These are phyloP conservation scores for Pythium dissimile DNA, from an alignment of 352 stramenopile genomes.

Conservation along the genomic window DNA sequence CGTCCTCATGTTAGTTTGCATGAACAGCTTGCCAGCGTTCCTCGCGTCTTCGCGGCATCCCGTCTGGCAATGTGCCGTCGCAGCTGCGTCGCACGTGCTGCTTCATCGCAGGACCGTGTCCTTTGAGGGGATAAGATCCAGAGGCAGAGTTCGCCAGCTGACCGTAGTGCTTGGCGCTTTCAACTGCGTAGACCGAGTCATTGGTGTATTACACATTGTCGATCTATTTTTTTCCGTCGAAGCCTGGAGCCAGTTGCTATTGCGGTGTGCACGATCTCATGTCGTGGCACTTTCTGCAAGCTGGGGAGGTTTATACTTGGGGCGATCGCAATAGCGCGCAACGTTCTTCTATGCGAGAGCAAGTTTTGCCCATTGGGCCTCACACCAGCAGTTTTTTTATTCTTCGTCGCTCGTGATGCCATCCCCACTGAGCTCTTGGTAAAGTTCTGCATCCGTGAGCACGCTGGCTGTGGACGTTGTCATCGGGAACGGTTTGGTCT, in stretches of 20 bases:
- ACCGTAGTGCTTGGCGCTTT: no score
- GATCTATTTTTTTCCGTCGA: background rate
- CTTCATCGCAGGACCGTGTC: background rate
- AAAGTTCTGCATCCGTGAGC: slow-evolving; percentile 48
- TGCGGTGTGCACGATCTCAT: no score
- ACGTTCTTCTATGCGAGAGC: no score
- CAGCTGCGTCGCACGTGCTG: slow-evolving; percentile 3
- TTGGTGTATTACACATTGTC: background rate
- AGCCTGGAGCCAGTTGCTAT: no score
- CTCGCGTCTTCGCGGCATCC: slow-evolving; percentile 1
- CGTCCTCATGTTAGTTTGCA: no score
- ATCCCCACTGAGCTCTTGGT: slow-evolving; percentile 42
- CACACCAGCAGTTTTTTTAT: no score
- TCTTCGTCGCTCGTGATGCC: slow-evolving; percentile 35
- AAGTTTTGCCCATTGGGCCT: no score
- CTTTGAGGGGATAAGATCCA: background rate
- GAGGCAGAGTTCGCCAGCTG: no score
- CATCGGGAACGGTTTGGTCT: slow-evolving; percentile 25
- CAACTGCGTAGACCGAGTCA: background rate
- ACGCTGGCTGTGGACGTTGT: slow-evolving; percentile 47
- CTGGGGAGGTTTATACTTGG: no score
- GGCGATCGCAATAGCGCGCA: background rate
- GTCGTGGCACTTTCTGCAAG: no score
- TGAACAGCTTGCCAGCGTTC: background rate
- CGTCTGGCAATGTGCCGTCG: background rate